phyloP scores from a whole-genome alignment of 2,329 filamentous ascomycete species.

The Paecilomyces fulvus region DNA sequence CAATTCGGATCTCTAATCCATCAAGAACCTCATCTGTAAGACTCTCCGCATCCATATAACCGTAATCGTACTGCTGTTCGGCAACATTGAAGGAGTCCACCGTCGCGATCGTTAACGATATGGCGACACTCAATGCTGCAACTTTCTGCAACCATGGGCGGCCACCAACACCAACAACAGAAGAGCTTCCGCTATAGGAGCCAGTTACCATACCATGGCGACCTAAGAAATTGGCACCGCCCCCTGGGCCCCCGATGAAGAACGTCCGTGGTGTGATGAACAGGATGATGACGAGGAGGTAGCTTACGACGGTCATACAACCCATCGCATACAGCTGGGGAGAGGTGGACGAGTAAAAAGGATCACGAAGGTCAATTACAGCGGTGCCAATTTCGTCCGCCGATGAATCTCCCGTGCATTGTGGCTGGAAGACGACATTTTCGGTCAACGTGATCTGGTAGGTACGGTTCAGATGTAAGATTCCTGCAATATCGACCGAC shows the following conservation, averaged over 20 bases:
- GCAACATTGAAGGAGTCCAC: constrained; percentile 84
- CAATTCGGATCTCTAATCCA: constrained; percentile 77
- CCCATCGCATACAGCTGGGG: constrained; percentile 90
- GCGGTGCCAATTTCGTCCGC: constrained; percentile 26
- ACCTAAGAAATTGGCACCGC: constrained; percentile 64
- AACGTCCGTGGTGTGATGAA: constrained; percentile 93
- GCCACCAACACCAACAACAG: constrained; percentile 76
- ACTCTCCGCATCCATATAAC: constrained; percentile 68
- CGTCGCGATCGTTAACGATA: constrained; percentile 89
- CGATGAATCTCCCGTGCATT: constrained; percentile 35
- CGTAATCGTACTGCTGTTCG: constrained; percentile 67
- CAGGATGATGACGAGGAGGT: constrained; percentile 87
- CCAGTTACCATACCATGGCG: constrained; percentile 78
- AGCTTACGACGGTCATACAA: constrained; percentile 81
- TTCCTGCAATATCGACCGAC: constrained; percentile 17
- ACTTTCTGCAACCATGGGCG: constrained; percentile 86
- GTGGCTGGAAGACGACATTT: constrained; percentile 43
- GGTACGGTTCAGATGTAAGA: constrained; percentile 34
- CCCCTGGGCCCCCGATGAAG: constrained; percentile 64
- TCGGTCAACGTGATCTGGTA: constrained; percentile 37
- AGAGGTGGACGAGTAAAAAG: constrained; percentile 89
- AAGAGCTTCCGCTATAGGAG: constrained; percentile 55
- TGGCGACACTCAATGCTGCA: constrained; percentile 54
- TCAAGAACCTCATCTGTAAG: constrained; percentile 74
- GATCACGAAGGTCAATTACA: constrained; percentile 64